These are phyloP conservation scores for Ampelocalamus luodianensis DNA, from an alignment of 176 grass and related monocot species.

Conservation along the genomic window DNA sequence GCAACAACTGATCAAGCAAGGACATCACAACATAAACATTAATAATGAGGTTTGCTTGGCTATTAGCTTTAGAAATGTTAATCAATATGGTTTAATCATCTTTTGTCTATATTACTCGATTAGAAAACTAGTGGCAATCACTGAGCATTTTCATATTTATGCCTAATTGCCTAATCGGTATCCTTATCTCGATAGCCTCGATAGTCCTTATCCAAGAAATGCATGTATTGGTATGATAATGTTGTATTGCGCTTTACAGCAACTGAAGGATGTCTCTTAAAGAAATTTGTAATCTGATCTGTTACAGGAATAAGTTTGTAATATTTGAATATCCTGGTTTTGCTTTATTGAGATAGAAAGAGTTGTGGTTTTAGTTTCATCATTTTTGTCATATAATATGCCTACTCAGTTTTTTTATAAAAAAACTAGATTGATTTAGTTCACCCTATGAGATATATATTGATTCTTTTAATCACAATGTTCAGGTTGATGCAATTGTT, in stretches of 20 bases:
- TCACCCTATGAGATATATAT: not conserved
- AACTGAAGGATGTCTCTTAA: slow-evolving; percentile 19
- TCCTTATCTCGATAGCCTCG: not conserved
- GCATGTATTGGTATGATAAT: slow-evolving; percentile 17
- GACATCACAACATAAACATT: slow-evolving; percentile 1
- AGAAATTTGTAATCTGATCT: not conserved
- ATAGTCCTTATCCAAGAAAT: not conserved
- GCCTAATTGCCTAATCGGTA: slow-evolving; percentile 9
- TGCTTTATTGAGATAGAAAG: not conserved
- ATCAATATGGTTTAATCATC: not conserved
- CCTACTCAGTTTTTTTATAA: not conserved
- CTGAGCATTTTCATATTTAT: slow-evolving; percentile 12
- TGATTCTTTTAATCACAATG: slow-evolving; percentile 16
- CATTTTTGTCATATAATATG: slow-evolving; percentile 17
- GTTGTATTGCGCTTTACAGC: not conserved
- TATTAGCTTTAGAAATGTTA: not conserved
- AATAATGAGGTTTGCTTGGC: not conserved
- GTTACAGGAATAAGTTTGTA: not conserved
- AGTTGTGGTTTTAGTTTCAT: slow-evolving; percentile 2
- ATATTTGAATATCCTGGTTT: slow-evolving; percentile 9
- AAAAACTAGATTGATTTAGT: slow-evolving; percentile 19
- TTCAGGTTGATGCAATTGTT: not conserved
- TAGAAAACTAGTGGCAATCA: slow-evolving; percentile 7
- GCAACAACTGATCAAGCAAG: slow-evolving; percentile 16
- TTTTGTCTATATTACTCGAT: not conserved